phyloP scores from a whole-genome alignment of 495 filamentous ascomycete genomes.

The Penicillium turbatum region DNA sequence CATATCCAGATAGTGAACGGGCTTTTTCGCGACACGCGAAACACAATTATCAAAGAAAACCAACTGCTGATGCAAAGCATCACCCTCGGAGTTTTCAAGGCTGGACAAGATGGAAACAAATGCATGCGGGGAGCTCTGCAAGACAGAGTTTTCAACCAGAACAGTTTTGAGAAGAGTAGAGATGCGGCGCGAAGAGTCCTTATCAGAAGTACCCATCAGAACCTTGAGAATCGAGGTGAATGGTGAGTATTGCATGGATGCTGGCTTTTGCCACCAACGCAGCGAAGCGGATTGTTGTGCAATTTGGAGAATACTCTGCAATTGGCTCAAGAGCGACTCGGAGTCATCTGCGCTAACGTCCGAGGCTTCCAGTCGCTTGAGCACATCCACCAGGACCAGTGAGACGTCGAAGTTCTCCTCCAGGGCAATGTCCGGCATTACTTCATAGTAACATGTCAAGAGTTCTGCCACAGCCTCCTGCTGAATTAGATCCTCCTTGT shows the following conservation, averaged over 20 bases:
- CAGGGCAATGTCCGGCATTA: slow-evolving; percentile 73
- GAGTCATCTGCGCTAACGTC: slow-evolving; percentile 35
- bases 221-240: slow-evolving; percentile 46
- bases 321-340: slow-evolving; percentile 58
- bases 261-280: slow-evolving; percentile 73
- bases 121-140: slow-evolving; percentile 26
- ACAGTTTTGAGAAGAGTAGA: slow-evolving; percentile 31
- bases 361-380: slow-evolving; percentile 48
- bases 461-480: slow-evolving; percentile 72
- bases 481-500: slow-evolving; percentile 65
- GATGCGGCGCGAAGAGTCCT: slow-evolving; percentile 33
- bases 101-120: slow-evolving; percentile 41
- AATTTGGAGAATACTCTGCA: slow-evolving; percentile 72
- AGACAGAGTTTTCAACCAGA: slow-evolving; percentile 35
- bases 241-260: slow-evolving; percentile 47
- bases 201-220: slow-evolving; percentile 32
- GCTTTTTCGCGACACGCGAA: slow-evolving; percentile 61
- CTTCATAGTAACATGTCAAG: slow-evolving; percentile 73
- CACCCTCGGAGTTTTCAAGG: slow-evolving; percentile 39
- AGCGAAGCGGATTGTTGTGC: slow-evolving; percentile 72
- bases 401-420: slow-evolving; percentile 85
- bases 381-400: slow-evolving; percentile 59
- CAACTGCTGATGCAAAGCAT: slow-evolving; percentile 29
- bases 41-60: slow-evolving; percentile 78
- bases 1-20: slow-evolving; percentile 68